A percentile compares a stretch with the other conserved stretches of the same genome.
Conservation (phyloP, 345 rosid genomes). For the Kernera saxatilis region DNA sequence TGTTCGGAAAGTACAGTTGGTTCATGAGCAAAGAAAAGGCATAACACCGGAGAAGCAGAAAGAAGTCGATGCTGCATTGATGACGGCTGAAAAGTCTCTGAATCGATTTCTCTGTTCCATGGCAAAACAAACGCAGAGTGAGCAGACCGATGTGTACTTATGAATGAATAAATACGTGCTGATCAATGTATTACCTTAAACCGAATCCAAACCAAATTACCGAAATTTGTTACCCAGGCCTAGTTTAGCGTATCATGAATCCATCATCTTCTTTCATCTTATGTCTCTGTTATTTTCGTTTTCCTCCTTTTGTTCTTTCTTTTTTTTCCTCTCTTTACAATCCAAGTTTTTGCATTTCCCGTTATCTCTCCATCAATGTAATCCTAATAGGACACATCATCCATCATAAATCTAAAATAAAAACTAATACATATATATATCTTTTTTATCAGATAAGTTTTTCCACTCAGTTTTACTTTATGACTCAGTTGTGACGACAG, state of each 20-base stretch:
- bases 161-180: not conserved
- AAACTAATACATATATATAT: not conserved
- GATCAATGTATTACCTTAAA: not conserved
- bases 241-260: not conserved
- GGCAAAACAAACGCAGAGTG: constrained; percentile 45
- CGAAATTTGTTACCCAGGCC: not conserved
- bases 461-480: not conserved
- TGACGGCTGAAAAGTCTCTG: constrained; percentile 51
- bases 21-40: constrained; percentile 35
- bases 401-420: not conserved
- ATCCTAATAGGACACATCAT: constrained; percentile 24
- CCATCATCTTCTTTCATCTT: not conserved
- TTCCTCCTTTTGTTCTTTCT: not conserved
- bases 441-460: not conserved
- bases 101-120: constrained; percentile 44
- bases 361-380: constrained; percentile 18
- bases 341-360: constrained; percentile 4
- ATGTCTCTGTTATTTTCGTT: not conserved
- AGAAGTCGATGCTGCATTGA: constrained; percentile 31
- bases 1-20: constrained; percentile 56
- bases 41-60: constrained; percentile 35
- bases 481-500: not conserved
- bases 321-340: not conserved
- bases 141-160: constrained; percentile 10
- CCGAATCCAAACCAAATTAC: not conserved